Base-by-base conservation (phyloP, 2,329 filamentous ascomycete species). In the Apiospora kogelbergensis region DNA sequence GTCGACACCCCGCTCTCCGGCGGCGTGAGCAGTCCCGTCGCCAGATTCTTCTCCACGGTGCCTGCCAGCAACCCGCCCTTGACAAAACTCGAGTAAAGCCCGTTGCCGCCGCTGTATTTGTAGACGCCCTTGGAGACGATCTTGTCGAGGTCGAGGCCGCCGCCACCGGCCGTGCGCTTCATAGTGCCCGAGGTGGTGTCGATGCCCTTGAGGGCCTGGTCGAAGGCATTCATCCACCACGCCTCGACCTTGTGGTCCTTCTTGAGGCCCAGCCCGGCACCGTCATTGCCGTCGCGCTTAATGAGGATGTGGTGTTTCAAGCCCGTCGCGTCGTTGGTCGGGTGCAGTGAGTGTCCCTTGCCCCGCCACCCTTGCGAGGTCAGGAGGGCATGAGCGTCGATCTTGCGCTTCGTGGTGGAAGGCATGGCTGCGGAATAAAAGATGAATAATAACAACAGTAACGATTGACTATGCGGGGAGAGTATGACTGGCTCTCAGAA, bases 221-320 rank as follows among this genome's bases (percentile, higher is more conserved):
- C 95, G 74, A 97, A 98, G 13, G 96, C 96, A 69, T 93, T 91
- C 81, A 97, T 86, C 96, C 96, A 99, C 96, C 96, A 99, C 79
- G 97, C 94, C 78, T 98, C 95, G 74, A 85, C 88, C 26, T 86
- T 88, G 71, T 85, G 85, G 71, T 89, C 87, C 69, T 86, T 84
- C 79, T 93, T 94, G 78, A 93, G 90, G 68, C 95, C 95, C 6
- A 98, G 84, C 30, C 95, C 95, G 67, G 93, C 85, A 37, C 88
- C 91, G 79, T 97, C 92, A 74, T 91, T 87, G 81, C 69, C 69
- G 20, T 97, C 97, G 75, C 93, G 91, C 70, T 92, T 90, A 68
- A 97, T 87, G 45, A 97, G 89, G 37, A 98, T 87, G 6, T 95
- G 95, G 74, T 92, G 93, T 33, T 90, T 89, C 68, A 98, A 90